These are phyloP conservation scores for Arctium minus DNA, from an alignment of 129 eudicot genomes.

Conservation along the genomic window DNA sequence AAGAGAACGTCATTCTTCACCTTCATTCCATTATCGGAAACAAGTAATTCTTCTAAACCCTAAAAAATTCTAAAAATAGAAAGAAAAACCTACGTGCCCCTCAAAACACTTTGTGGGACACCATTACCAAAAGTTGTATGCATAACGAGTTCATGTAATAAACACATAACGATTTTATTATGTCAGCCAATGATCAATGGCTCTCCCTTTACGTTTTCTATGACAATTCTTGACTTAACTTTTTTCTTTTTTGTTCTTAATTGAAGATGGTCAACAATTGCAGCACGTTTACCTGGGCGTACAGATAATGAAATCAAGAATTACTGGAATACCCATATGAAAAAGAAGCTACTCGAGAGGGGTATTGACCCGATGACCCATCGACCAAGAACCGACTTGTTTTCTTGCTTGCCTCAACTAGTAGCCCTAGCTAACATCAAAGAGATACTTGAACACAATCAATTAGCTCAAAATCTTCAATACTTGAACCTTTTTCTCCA, in stretches of 20 bases:
- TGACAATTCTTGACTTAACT: background rate
- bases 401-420: slow-evolving; percentile 39
- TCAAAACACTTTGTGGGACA: background rate
- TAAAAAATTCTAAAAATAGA: background rate
- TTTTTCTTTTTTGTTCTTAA: background rate
- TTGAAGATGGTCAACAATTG: slow-evolving; percentile 47
- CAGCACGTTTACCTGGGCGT: slow-evolving; percentile 42
- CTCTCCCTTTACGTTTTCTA: background rate
- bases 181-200: background rate
- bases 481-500: slow-evolving; percentile 30
- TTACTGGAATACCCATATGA: slow-evolving; percentile 49
- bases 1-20: slow-evolving; percentile 41
- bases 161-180: background rate
- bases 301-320: slow-evolving; percentile 53
- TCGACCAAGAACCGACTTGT: slow-evolving; percentile 40
- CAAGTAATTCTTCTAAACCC: slow-evolving; percentile 30
- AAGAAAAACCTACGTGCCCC: background rate
- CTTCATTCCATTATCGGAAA: slow-evolving; percentile 50
- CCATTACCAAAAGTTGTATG: background rate
- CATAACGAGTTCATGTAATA: background rate
- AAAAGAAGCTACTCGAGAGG: slow-evolving; percentile 43
- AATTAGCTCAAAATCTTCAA: slow-evolving; percentile 42
- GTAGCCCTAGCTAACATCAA: slow-evolving; percentile 35
- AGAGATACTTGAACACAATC: slow-evolving; percentile 38
- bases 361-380: slow-evolving; percentile 54